These are phyloP conservation scores for Globisporangium takayamanum DNA, from an alignment of 352 stramenopile genomes.

Conservation along the genomic window DNA sequence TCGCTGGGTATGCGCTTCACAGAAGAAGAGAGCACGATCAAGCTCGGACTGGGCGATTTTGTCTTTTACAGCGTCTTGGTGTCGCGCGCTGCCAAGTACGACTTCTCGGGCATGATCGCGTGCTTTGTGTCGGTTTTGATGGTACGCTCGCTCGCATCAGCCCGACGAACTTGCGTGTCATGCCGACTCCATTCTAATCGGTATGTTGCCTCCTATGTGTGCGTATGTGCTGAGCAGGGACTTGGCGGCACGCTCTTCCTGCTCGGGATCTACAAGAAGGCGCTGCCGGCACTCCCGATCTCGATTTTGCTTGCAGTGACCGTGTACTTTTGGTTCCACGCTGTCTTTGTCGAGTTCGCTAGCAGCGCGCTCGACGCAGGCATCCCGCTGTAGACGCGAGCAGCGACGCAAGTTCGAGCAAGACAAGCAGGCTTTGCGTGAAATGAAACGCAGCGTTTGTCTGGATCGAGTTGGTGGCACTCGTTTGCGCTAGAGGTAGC, in stretches of 20 bases:
- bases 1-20: background rate
- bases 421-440: background rate
- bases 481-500: slow-evolving; percentile 25
- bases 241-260: slow-evolving; percentile 94
- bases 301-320: slow-evolving; percentile 75
- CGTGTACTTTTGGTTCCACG: slow-evolving; percentile 79
- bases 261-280: slow-evolving; percentile 92
- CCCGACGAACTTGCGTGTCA: too few relatives aligned
- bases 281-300: slow-evolving; percentile 96
- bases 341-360: slow-evolving; percentile 64
- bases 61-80: slow-evolving; percentile 99
- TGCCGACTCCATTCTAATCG: background rate
- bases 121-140: slow-evolving; percentile 94
- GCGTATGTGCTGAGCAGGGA: slow-evolving; percentile 32
- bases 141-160: slow-evolving; percentile 22
- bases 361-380: slow-evolving; percentile 32
- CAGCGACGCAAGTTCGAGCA: background rate
- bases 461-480: background rate
- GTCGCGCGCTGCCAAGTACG: slow-evolving; percentile 93
- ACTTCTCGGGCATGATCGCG: slow-evolving; percentile 93
- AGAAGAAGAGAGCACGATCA: slow-evolving; percentile 86
- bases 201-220: slow-evolving; percentile 1
- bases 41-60: slow-evolving; percentile 97
- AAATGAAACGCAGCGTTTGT: background rate
- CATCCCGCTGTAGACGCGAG: slow-evolving; percentile 12